These are phyloP conservation scores for Tuber indicum DNA, from an alignment of 495 filamentous ascomycete genomes.

Conservation along the genomic window DNA sequence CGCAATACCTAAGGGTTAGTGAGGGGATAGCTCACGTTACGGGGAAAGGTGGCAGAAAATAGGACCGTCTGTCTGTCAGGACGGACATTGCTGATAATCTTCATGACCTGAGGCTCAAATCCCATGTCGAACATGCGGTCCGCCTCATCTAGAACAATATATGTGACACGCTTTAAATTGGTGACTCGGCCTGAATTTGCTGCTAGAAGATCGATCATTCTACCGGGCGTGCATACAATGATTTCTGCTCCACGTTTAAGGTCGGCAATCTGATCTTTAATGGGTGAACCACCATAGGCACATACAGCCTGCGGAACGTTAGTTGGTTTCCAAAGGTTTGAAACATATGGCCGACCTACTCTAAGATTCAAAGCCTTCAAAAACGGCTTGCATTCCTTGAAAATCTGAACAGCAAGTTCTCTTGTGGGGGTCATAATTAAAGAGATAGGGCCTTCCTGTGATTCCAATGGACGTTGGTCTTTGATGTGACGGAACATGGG, in stretches of 20 bases:
- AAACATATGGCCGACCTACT: slow-evolving; percentile 37
- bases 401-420: slow-evolving; percentile 91
- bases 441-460: slow-evolving; percentile 77
- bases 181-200: slow-evolving; percentile 90
- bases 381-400: slow-evolving; percentile 88
- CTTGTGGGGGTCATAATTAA: slow-evolving; percentile 92
- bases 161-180: slow-evolving; percentile 80
- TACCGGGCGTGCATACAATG: slow-evolving; percentile 90
- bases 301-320: slow-evolving; percentile 57
- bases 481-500: slow-evolving; percentile 98
- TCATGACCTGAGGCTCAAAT: slow-evolving; percentile 97
- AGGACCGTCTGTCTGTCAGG: slow-evolving; percentile 89
- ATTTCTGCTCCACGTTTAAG: slow-evolving; percentile 94
- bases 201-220: slow-evolving; percentile 89
- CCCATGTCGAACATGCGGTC: slow-evolving; percentile 99
- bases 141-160: slow-evolving; percentile 91
- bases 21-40: slow-evolving; percentile 40
- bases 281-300: slow-evolving; percentile 90
- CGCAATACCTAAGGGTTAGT: background rate
- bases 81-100: slow-evolving; percentile 82
- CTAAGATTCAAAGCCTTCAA: slow-evolving; percentile 82
- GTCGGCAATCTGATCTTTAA: slow-evolving; percentile 96
- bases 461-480: slow-evolving; percentile 76
- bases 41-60: slow-evolving; percentile 96
- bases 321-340: slow-evolving; percentile 12